Conservation (phyloP, 1,284 basidiomycete species). For the Rhodotorula sp. region DNA sequence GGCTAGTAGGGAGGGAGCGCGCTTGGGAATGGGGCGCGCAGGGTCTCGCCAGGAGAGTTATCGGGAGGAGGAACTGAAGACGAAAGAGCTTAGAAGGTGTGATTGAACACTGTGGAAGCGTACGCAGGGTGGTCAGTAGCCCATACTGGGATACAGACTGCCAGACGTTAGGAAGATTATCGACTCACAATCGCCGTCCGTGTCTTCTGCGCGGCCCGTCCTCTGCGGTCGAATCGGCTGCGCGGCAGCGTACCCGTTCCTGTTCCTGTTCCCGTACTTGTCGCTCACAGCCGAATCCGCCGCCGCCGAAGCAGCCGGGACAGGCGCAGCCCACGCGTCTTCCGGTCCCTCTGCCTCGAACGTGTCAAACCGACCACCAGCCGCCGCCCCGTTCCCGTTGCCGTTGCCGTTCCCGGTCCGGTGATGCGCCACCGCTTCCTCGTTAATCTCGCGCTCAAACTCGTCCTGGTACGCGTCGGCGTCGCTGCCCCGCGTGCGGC, state of each 20-base stretch:
- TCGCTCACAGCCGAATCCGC: slow-evolving; percentile 1
- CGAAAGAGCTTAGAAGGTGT: slow-evolving; percentile 26
- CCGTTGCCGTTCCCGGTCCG: not conserved
- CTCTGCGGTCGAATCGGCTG: slow-evolving; percentile 15
- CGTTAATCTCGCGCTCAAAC: slow-evolving; percentile 40
- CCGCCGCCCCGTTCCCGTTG: not conserved
- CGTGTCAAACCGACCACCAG: slow-evolving; percentile 24
- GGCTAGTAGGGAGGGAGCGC: not conserved
- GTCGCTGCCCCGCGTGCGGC: slow-evolving; percentile 11
- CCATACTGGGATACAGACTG: fast-evolving
- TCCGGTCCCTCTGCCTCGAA: slow-evolving; percentile 35
- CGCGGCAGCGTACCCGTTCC: not conserved
- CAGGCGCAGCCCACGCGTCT: slow-evolving; percentile 25
- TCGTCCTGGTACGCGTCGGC: slow-evolving; percentile 37
- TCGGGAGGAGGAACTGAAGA: not conserved
- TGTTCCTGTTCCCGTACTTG: not conserved
- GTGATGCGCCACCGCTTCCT: slow-evolving; percentile 1
- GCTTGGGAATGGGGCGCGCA: not conserved
- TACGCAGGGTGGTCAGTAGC: not conserved
- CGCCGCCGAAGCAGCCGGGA: slow-evolving; percentile 3
- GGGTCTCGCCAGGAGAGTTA: too few species aligned
- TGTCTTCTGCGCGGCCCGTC: slow-evolving; percentile 18
- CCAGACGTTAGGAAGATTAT: too few species aligned
- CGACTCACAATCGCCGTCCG: slow-evolving; percentile 26
- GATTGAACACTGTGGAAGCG: slow-evolving; percentile 23